Conservation (phyloP, 73 alveolate genomes). For the Tetrahymena thermophila region DNA sequence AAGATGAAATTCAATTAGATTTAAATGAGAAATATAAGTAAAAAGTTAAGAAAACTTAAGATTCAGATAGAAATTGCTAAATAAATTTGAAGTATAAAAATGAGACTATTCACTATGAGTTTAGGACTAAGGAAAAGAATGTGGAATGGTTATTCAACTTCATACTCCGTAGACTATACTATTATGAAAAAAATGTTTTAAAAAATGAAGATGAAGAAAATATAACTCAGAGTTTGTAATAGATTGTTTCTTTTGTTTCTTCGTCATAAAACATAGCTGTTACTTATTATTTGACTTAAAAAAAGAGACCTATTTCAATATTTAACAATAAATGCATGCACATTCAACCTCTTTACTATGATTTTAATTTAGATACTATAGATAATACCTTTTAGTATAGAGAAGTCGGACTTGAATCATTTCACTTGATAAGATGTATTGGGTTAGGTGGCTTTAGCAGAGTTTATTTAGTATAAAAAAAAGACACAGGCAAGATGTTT, state of each 20-base stretch:
- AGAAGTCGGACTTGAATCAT: slow-evolving; percentile 11
- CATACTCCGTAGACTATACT: neutral
- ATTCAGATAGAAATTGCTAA: neutral
- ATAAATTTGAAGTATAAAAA: neutral
- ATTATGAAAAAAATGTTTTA: neutral
- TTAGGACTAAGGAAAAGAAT: neutral
- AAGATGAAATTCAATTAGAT: neutral
- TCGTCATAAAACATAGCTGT: neutral
- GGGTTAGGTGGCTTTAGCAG: slow-evolving; percentile 83
- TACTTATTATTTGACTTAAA: neutral
- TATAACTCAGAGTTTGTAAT: neutral
- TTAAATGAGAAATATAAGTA: neutral
- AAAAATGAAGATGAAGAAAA: neutral
- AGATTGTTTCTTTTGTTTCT: neutral
- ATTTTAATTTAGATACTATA: neutral
- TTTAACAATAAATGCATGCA: neutral
- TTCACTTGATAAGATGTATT: slow-evolving; percentile 53
- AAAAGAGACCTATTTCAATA: neutral
- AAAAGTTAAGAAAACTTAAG: neutral
- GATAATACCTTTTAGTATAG: neutral
- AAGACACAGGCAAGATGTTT: slow-evolving; percentile 71
- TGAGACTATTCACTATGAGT: neutral
- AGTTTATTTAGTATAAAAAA: slow-evolving; percentile 64
- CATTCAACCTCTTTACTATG: neutral
- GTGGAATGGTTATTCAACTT: neutral